Conservation (phyloP, 176 grass and related monocot genomes). For the Juncus effusus region DNA sequence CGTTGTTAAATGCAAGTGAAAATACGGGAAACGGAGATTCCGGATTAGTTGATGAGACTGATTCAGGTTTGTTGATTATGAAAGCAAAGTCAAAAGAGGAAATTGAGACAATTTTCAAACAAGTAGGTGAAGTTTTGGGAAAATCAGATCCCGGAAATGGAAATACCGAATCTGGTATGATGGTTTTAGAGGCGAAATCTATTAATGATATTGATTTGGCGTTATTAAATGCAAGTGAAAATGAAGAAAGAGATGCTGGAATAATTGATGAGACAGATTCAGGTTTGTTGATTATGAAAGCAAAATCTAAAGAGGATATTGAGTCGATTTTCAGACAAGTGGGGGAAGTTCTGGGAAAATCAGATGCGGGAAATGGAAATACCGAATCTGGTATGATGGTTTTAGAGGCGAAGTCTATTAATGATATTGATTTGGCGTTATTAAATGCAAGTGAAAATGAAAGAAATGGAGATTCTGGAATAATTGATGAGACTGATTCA, state of each 20-base stretch:
- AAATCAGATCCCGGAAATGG: neutral
- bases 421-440: conserved; percentile 10
- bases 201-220: neutral
- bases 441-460: conserved; percentile 12
- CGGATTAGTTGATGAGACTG: neutral
- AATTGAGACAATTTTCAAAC: conserved; percentile 7
- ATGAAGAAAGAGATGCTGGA: conserved; percentile 12
- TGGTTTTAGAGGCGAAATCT: neutral
- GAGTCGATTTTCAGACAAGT: conserved; percentile 21
- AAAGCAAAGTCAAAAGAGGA: conserved; percentile 14
- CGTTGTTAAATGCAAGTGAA: neutral
- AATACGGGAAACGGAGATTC: neutral
- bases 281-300: conserved; percentile 29
- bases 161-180: conserved; percentile 5
- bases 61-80: conserved; percentile 11
- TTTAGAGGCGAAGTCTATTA: conserved; percentile 24
- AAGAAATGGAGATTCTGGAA: conserved; percentile 4
- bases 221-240: neutral
- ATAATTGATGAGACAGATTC: conserved; percentile 19
- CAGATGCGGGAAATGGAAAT: neutral
- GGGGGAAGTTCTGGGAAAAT: conserved; percentile 27
- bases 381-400: conserved; percentile 8
- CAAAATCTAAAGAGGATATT: conserved; percentile 26
- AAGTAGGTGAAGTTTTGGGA: neutral
- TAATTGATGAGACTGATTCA: conserved; percentile 24